These are phyloP conservation scores for Fusarium tanahbumbuense DNA, from an alignment of 2,329 filamentous ascomycete species.

Conservation along the genomic window DNA sequence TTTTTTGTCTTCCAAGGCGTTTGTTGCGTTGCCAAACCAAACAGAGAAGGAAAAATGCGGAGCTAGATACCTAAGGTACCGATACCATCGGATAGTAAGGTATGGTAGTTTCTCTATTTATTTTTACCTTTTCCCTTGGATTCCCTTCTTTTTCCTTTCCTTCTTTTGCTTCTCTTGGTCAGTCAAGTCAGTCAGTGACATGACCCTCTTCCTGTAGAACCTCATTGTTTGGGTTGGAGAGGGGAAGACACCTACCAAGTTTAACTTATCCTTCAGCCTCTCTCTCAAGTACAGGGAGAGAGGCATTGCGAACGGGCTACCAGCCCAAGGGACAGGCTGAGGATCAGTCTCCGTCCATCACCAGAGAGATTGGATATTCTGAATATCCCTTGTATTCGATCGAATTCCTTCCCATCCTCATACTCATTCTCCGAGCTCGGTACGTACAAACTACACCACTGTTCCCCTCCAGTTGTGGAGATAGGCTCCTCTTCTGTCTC, in stretches of 20 bases:
- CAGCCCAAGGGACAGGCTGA: conserved; percentile 28
- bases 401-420: conserved; percentile 13
- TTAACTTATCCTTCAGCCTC: conserved; percentile 3
- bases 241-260: conserved; percentile 22
- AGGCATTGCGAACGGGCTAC: conserved; percentile 30
- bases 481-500: conserved; percentile 13
- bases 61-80: conserved; percentile 22
- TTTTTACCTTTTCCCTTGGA: conserved; percentile 17
- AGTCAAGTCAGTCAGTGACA: conserved; percentile 33
- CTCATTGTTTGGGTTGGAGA: conserved; percentile 38
- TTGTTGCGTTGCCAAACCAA: conserved; percentile 1
- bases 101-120: conserved; percentile 21
- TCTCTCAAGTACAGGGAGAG: conserved; percentile 33
- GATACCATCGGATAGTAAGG: neutral
- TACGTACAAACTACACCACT: conserved; percentile 21
- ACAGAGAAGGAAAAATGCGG: conserved; percentile 30
- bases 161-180: conserved; percentile 32
- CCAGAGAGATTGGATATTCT: neutral
- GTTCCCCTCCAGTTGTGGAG: conserved; percentile 25
- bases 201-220: conserved; percentile 31
- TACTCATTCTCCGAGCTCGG: conserved; percentile 5
- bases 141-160: conserved; percentile 5
- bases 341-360: conserved; percentile 18
- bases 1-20: conserved; percentile 13
- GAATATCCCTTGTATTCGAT: neutral